A percentile compares a stretch with the other conserved stretches of the same genome.
phyloP scores from a whole-genome alignment of 768 basidiomycete genomes.

The Mycena crocata region DNA sequence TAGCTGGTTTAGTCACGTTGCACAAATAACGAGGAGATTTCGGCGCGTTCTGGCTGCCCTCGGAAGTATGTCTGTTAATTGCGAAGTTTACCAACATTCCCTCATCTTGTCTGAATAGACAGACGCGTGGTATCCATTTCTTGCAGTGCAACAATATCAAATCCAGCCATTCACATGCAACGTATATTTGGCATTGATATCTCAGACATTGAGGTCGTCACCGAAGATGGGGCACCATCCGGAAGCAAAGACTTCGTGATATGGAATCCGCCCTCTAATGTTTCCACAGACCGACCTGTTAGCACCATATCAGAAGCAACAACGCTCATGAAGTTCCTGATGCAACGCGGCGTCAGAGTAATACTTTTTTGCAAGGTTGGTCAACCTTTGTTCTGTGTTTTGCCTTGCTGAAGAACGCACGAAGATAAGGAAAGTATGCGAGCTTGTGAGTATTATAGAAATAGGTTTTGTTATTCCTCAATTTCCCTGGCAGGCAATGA shows the following conservation, averaged over 20 bases:
- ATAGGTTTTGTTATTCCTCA: neutral
- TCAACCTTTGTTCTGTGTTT: neutral
- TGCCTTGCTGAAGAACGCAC: slow-evolving; percentile 9
- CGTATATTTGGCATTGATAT: slow-evolving; percentile 76
- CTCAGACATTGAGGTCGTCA: slow-evolving; percentile 73
- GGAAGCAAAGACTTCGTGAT: slow-evolving; percentile 84
- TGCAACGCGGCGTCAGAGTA: slow-evolving; percentile 83
- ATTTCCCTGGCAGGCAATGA: slow-evolving; percentile 73
- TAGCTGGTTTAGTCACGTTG: slow-evolving; percentile 71
- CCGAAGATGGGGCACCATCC: slow-evolving; percentile 85
- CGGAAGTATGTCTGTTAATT: slow-evolving; percentile 66
- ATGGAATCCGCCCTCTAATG: slow-evolving; percentile 77
- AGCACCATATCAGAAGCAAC: slow-evolving; percentile 78
- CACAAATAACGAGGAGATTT: slow-evolving; percentile 80
- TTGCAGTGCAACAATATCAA: slow-evolving; percentile 89
- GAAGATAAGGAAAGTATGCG: slow-evolving; percentile 85
- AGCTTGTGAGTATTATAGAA: slow-evolving; percentile 64
- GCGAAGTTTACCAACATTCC: neutral
- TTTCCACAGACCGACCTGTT: slow-evolving; percentile 63
- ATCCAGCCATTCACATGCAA: slow-evolving; percentile 81
- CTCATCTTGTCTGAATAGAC: slow-evolving; percentile 53
- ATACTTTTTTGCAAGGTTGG: slow-evolving; percentile 91
- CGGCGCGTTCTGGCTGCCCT: slow-evolving; percentile 81
- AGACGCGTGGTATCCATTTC: slow-evolving; percentile 73
- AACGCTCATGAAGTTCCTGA: slow-evolving; percentile 78